Evolutionary conservation across 768 basidiomycete species (phyloP).

Genomic region (Boletus barrowsii): DNA sequence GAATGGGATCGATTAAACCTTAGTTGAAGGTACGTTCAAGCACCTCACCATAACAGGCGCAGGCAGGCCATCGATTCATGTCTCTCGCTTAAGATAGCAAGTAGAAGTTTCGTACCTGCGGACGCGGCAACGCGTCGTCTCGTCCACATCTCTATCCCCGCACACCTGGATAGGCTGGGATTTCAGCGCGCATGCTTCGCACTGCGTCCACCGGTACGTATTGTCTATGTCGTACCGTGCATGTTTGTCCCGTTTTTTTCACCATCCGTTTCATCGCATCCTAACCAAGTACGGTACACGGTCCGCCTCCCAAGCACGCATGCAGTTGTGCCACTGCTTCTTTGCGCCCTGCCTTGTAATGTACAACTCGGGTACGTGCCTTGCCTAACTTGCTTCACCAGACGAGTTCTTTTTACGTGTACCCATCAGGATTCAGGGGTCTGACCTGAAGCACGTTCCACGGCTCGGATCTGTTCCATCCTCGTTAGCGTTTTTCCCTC

Average conservation of each 20-base stretch:
- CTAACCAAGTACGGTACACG: neutral
- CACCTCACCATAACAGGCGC: slow-evolving; percentile 3
- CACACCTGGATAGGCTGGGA: neutral
- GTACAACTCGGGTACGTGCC: neutral
- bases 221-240: neutral
- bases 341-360: neutral
- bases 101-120: neutral
- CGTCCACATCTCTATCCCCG: neutral
- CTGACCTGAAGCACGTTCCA: neutral
- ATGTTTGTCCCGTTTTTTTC: neutral
- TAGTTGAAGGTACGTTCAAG: slow-evolving; percentile 1
- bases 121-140: neutral
- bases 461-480: slow-evolving; percentile 6
- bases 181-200: neutral
- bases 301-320: neutral
- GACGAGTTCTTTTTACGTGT: neutral
- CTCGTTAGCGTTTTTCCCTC: neutral
- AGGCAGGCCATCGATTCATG: slow-evolving; percentile 7
- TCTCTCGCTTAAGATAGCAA: slow-evolving; percentile 1
- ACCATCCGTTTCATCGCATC: neutral
- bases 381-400: neutral
- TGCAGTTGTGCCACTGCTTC: neutral
- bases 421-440: neutral
- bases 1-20: slow-evolving; percentile 19
- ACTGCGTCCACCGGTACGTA: neutral